A percentile compares a stretch with the other conserved stretches of the same genome.
Evolutionary conservation across 1,139 yeast species (phyloP).

Genomic region (Yamadazyma sp.): DNA sequence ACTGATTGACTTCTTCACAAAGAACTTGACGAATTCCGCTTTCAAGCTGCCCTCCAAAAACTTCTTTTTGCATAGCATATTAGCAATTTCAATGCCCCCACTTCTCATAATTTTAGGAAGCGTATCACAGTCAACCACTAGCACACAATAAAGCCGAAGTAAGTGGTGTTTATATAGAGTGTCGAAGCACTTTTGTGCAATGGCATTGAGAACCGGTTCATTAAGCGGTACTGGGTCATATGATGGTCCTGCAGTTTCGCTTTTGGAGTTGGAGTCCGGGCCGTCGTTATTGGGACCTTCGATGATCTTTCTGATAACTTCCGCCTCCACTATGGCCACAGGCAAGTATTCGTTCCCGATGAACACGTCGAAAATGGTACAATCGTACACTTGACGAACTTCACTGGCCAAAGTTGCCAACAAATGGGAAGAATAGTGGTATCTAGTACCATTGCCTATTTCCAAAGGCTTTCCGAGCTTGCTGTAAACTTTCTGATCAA

Average conservation of each 20-base stretch:
- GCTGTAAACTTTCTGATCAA: slow-evolving; percentile 46
- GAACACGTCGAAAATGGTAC: slow-evolving; percentile 86
- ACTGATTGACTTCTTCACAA: slow-evolving; percentile 63
- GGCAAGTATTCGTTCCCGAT: slow-evolving; percentile 85
- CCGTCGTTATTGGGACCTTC: slow-evolving; percentile 18
- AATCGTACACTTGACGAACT: slow-evolving; percentile 81
- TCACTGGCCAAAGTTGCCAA: slow-evolving; percentile 79
- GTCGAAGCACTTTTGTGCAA: slow-evolving; percentile 75
- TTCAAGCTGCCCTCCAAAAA: slow-evolving; percentile 75
- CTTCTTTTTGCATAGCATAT: slow-evolving; percentile 82
- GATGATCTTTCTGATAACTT: slow-evolving; percentile 52
- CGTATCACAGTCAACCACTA: slow-evolving; percentile 78
- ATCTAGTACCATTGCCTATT: slow-evolving; percentile 47
- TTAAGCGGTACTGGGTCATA: slow-evolving; percentile 42
- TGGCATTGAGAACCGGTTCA: slow-evolving; percentile 61
- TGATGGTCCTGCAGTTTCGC: slow-evolving; percentile 11
- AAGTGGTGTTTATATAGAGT: slow-evolving; percentile 69
- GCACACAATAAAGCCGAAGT: slow-evolving; percentile 77
- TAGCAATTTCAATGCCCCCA: slow-evolving; percentile 90
- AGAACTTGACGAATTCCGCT: slow-evolving; percentile 81
- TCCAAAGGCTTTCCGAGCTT: slow-evolving; percentile 32
- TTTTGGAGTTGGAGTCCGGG: slow-evolving; percentile 4
- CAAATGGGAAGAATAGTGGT: slow-evolving; percentile 84
- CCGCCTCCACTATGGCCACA: slow-evolving; percentile 84
- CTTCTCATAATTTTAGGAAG: slow-evolving; percentile 81